phyloP scores from a whole-genome alignment of 192 early-diverging fungal species.

The Coemansia sp. region DNA sequence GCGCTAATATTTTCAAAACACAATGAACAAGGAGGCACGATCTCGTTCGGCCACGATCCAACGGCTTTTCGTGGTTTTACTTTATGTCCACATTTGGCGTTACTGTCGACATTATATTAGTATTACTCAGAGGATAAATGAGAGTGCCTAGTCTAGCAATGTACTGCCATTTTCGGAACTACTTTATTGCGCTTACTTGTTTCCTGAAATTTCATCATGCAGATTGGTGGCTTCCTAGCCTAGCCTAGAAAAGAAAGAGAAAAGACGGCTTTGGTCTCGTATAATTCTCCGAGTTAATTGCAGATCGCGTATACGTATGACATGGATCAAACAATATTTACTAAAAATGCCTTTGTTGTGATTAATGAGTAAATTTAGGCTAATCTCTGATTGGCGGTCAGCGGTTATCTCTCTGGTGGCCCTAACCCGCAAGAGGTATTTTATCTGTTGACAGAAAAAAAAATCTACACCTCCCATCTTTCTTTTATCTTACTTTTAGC shows the following conservation, averaged over 20 bases:
- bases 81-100: not conserved
- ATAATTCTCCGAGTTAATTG: not conserved
- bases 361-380: no score
- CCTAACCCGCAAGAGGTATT: no score
- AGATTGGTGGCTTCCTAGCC: conserved; percentile 9
- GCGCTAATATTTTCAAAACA: not conserved
- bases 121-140: not conserved
- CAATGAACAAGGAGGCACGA: not conserved
- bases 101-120: conserved; percentile 9
- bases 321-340: not conserved
- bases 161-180: not conserved
- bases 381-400: no score
- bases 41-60: not conserved
- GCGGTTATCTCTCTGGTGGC: no score
- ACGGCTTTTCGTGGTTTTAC: not conserved
- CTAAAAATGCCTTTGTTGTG: not conserved
- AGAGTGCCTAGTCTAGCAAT: not conserved
- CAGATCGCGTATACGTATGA: not conserved
- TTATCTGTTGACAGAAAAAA: no score
- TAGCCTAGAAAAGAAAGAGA: no score
- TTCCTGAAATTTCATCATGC: not conserved
- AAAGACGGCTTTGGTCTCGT: no score
- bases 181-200: conserved; percentile 5
- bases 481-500: not conserved
- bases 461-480: no score